Base-by-base conservation (phyloP, 2,329 filamentous ascomycete species). In the Exophiala sp. region DNA sequence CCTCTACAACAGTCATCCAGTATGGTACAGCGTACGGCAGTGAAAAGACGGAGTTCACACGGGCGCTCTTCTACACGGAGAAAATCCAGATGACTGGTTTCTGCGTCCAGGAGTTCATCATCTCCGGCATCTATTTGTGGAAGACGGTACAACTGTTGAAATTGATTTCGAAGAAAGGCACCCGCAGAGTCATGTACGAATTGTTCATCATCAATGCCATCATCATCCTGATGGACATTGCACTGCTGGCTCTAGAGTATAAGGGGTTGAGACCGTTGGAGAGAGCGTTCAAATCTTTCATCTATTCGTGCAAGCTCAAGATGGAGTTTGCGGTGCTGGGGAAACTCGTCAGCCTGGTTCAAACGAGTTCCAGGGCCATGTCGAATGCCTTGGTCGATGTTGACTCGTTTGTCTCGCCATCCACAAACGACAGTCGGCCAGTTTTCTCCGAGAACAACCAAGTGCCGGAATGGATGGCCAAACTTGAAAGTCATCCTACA, bases 51-150 rank as follows among this genome's bases (percentile, higher is more conserved):
- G 32, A 51, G 2, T 72, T 64, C 50, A 57, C 61, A 11, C 45
- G 48, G 2, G 68, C 65, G 4, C 73, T 72, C 59, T 67, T 68
- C 34, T 59, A 72, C 42, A 70, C 75, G 64, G 77, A 80, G 55
- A 74, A 75, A 59, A 70, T 79, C 19, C 76, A 80, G 57, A 72
- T 80, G 60, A 76, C 74, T 2, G 66, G 75, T 4, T 79, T 80
- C 58, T 77, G 73, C 57, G 48, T 79, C 10, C 77, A 80, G 58
- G 77, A 80, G 52, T 68, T 74, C 42, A 66, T 77, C 53, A 71
- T 80, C 46, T 78, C 76, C 1, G 66, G 67, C 1, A 63, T 78
- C 9, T 80, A 78, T 60, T 76, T 80, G 46, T 68, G 65, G 63
- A 75, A 79, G 54, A 77, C 77, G 8, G 39, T 24, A 19, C 30